These are phyloP conservation scores for Moringa oleifera DNA, from an alignment of 345 rosid genomes.

Conservation along the genomic window DNA sequence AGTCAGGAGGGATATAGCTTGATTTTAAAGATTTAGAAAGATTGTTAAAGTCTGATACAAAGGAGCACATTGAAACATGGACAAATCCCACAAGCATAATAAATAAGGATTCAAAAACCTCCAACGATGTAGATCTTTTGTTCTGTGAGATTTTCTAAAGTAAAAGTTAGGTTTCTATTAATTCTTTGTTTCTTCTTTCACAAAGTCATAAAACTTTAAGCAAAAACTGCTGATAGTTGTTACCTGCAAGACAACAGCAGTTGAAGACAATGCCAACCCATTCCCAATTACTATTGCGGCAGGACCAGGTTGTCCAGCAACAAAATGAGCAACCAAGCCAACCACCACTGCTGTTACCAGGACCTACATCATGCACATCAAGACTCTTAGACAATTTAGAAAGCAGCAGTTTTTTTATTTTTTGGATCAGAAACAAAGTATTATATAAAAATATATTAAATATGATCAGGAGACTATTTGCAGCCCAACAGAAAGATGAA, in stretches of 20 bases:
- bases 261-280: slow-evolving; percentile 94
- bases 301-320: slow-evolving; percentile 80
- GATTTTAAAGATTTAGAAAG: background rate
- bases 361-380: slow-evolving; percentile 51
- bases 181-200: background rate
- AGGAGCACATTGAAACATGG: background rate
- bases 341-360: slow-evolving; percentile 83
- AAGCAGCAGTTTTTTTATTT: too few species aligned
- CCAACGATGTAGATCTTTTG: slow-evolving; percentile 8
- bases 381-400: slow-evolving; percentile 14
- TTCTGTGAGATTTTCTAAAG: slow-evolving; percentile 8
- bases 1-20: background rate
- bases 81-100: background rate
- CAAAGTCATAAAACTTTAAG: slow-evolving; percentile 8
- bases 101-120: background rate
- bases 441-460: too few species aligned
- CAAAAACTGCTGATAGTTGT: slow-evolving; percentile 11
- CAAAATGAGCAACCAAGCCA: slow-evolving; percentile 77
- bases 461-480: too few species aligned
- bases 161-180: background rate
- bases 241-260: slow-evolving; percentile 98
- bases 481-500: too few species aligned
- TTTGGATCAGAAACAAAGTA: too few species aligned
- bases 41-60: too few species aligned
- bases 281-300: slow-evolving; percentile 96